These are phyloP conservation scores for Sporothrix euskadiensis DNA, from an alignment of 2,329 filamentous ascomycete genomes.

Conservation along the genomic window DNA sequence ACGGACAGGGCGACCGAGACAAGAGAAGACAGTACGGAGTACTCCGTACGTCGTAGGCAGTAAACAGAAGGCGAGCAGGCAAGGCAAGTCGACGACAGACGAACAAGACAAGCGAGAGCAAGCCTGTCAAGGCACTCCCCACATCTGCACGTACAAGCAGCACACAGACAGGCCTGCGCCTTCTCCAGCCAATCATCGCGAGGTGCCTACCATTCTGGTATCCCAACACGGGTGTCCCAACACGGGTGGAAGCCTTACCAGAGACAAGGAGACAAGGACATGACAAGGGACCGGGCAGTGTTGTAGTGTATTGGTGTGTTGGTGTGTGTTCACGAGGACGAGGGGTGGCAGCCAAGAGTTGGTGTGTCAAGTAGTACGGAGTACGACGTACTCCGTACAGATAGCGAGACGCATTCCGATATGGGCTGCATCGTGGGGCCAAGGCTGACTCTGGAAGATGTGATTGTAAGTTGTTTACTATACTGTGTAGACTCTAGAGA, in stretches of 20 bases:
- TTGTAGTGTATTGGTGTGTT: not conserved
- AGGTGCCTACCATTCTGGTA: not conserved
- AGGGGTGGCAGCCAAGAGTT: not conserved
- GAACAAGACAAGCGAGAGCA: not conserved
- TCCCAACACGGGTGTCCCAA: not conserved
- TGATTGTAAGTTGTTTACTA: not conserved
- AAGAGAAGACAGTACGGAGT: not conserved
- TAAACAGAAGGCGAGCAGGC: not conserved
- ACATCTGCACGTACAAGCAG: not conserved
- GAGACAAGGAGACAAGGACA: not conserved
- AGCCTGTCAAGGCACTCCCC: not conserved
- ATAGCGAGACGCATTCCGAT: not conserved
- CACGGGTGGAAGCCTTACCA: constrained; percentile 12
- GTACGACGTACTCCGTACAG: no score
- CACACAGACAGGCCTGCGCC: not conserved
- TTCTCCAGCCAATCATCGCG: not conserved
- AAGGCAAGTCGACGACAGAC: not conserved
- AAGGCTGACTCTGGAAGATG: constrained; percentile 6
- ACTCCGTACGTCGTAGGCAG: no score
- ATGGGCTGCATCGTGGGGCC: not conserved
- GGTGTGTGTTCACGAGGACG: not conserved
- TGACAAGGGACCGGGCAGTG: not conserved
- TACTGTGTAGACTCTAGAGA: not conserved
- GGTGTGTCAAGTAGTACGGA: no score
- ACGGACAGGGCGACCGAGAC: constrained; percentile 10